Evolutionary conservation across 345 rosid genomes (phyloP), one percentile per base, ranked within the genome.

Genomic region (Populus ilicifolia): DNA sequence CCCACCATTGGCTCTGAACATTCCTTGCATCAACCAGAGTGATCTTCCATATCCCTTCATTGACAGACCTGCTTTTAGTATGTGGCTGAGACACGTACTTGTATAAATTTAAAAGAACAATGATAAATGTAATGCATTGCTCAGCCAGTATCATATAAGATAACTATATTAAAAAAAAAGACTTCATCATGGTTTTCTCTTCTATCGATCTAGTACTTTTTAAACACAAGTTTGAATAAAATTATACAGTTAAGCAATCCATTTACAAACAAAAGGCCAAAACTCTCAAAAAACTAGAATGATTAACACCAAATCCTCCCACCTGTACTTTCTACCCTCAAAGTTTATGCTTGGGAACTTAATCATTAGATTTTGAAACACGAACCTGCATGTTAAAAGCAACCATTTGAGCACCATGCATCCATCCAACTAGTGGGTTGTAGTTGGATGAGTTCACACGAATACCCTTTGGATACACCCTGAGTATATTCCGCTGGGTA

Each of bases 1-100:
- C 76, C 97, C 94, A 65, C 98, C 97, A 70, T 94, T 94, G 61
- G 91, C 94, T 85, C 80, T 90, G 84, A 90, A 94, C 97, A 94
- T 92, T 73, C 97, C 98, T 21, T 91, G 97, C 98, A 94, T 93
- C 86, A 89, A 66, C 97, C 97, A 90, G 35, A 94, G 83, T 75
- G 93, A 91, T 86, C 94, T 88, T 78, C 97, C 98, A 73, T 86
- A 41, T 64, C 98, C 97, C 97, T 94, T 82, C 69, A 78, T 56
- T 33, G 46, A 69, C 67, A 80, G 29, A 72, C 44, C 44, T 6
- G 38, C 52, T 46, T 61, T 73, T 30, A 73, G 72, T 6, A 65
- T 67, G 21, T 75, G 27, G 70, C 5, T 0, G 29, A 50, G 36
- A 46, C 20, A 50, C 21, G 17, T 21, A 63, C 67, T 65, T 18